Base-by-base conservation (phyloP, 2,329 filamentous ascomycete genomes). In the Neopestalotiopsis clavispora region DNA sequence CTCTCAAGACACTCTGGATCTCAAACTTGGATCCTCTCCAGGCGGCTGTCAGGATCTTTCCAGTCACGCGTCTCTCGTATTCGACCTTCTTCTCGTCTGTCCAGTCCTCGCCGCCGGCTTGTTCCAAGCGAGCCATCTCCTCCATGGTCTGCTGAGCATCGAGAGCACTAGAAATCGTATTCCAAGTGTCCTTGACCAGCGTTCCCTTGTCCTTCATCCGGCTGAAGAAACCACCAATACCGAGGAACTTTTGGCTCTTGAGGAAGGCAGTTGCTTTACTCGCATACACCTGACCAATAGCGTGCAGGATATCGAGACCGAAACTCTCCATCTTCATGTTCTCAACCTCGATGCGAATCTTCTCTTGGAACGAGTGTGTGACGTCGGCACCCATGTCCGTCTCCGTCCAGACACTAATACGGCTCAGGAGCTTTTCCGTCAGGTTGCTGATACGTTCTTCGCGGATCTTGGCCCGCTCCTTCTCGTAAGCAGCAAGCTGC, bases 321-420 rank as follows among this genome's bases (percentile, higher is more conserved):
- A 99, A 99, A 0, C 93, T 97, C 83, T 99, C 96, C 94, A 99
- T 99, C 87, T 98, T 99, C 75, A 99, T 86, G 78, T 98, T 97
- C 84, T 99, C 96, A 32, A 97, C 94, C 83, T 99, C 96, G 56
- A 98, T 90, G 56, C 91, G 89, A 74, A 93, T 98, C 88, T 99
- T 98, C 79, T 95, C 94, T 79, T 95, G 91, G 85, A 98, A 99
- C 0, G 96, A 93, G 69, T 84, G 84, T 42, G 95, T 98, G 69
- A 98, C 94, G 74, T 97, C 94, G 14, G 82, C 71, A 60, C 92
- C 89, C 84, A 96, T 97, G 83, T 98, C 96, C 3, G 95, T 98
- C 85, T 99, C 96, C 5, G 96, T 98, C 95, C 95, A 98, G 57
- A 98, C 90, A 72, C 92, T 95, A 77, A 98, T 89, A 69, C 95